A percentile compares a stretch with the other conserved stretches of the same genome.
Conservation (phyloP, 2,329 filamentous ascomycete species). For the Sclerotiophoma versabilis region DNA sequence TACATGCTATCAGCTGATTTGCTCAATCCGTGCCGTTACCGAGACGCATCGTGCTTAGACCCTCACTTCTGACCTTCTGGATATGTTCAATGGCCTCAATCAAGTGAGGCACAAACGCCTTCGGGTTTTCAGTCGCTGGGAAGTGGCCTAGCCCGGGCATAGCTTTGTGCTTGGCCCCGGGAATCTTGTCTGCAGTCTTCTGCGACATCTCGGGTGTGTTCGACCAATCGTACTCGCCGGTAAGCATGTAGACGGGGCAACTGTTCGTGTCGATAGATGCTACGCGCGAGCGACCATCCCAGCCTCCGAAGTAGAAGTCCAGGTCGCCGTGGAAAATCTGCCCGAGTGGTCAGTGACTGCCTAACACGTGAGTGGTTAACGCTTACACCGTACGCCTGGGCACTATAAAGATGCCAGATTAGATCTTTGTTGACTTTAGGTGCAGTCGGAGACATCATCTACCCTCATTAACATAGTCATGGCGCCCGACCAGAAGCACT, state of each 20-base stretch:
- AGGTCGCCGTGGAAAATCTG: constrained; percentile 60
- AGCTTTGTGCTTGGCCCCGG: constrained; percentile 53
- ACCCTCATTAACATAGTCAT: constrained; percentile 1
- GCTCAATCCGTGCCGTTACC: constrained; percentile 34
- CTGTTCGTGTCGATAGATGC: constrained; percentile 56
- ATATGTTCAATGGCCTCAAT: constrained; percentile 51
- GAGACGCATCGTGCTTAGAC: constrained; percentile 42
- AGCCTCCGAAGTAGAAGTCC: constrained; percentile 61
- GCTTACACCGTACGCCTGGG: constrained; percentile 56
- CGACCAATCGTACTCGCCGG: constrained; percentile 59
- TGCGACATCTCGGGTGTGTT: constrained; percentile 57
- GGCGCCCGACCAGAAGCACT: neutral
- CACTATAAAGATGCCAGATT: constrained; percentile 59
- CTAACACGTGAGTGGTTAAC: no score
- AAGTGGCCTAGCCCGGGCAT: constrained; percentile 59
- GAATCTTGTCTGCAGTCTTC: constrained; percentile 57
- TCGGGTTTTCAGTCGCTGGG: constrained; percentile 56
- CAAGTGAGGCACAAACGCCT: constrained; percentile 49
- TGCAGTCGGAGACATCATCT: constrained; percentile 58
- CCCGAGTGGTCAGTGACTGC: neutral
- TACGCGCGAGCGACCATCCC: constrained; percentile 56
- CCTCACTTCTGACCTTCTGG: constrained; percentile 40
- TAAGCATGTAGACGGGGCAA: constrained; percentile 61
- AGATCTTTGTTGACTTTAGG: constrained; percentile 56
- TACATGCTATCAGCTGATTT: neutral